Base-by-base conservation (phyloP, 1,284 basidiomycete species). In the Malassezia slooffiae region DNA sequence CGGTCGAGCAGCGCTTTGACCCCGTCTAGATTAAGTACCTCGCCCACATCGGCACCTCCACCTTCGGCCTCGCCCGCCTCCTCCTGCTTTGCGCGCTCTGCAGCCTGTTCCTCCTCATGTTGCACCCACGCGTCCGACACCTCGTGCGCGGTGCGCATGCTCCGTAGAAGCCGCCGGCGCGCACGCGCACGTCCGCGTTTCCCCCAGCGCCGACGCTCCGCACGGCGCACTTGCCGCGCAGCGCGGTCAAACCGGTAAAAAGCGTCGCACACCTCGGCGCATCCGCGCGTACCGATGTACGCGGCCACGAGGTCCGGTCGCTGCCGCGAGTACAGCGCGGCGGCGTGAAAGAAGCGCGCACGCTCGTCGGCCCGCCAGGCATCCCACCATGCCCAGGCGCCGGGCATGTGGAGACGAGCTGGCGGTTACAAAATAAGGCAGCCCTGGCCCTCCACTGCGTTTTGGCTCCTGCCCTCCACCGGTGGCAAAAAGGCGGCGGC, bases 331-430 rank as follows among this genome's bases (percentile, higher is more conserved):
- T 81, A 74, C 0, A 77, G 64, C 12, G 73, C 62, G 12, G 85
- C 68, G 0, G 75, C 77, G 57, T 77, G 80, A 59, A 85, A 87
- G 70, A 88, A 85, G 0, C 62, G 52, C 11, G 77, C 72, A 56
- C 82, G 82, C 60, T 88, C 84, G 6, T 69, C 51, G 0, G 74
- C 58, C 4, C 78, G 77, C 85, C 85, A 88, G 47, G 72, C 72
- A 9, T 74, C 73, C 46, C 46, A 48, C 46, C 46, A 48, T 2
- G 30, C 15, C 29, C 35, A 41, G 3, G 13, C 17, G 4, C 13
- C 0, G 28, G 38, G 31, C 38, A 40, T 8, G 13, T 19, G 4
- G 10, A 10, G 3, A 11, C 30, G 4, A 10, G 6, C 4, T 5
- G 15, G 12, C 15, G 15, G n/a, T 9, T 21, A n/a, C n/a, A n/a